Base-by-base conservation (phyloP, 441 rosid genomes). In the Sinapis alba region DNA sequence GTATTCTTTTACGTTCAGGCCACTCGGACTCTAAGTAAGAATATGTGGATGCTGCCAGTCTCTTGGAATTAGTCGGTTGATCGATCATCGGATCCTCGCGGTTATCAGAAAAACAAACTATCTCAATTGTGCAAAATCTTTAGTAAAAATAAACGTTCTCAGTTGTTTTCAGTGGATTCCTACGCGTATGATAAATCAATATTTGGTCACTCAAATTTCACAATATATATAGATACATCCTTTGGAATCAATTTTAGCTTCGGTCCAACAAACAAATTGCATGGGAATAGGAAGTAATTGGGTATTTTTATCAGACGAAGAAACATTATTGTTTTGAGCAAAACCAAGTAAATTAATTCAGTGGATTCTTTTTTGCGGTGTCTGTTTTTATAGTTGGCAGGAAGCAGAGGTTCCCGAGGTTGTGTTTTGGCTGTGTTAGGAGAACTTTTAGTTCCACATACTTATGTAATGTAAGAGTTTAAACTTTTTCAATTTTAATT, bases 341-440 rank as follows among this genome's bases (percentile, higher is more conserved):
- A 63, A 45, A 65, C 26, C 19, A 45, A 41, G 50, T 43, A 57
- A n/a, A 24, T 2, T 3, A 71, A 34, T 32, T 47, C 67, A 64
- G 47, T 45, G 62, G 80, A 70, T 65, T 51, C 0, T 64, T 69
- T 76, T 38, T 76, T 66, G 65, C 71, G 54, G 71, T 65, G 72
- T 77, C 73, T 77, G 77, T 72, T 77, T 77, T 65, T 71, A 71
- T 77, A 65, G 80, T 77, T 77, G 72, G 76, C 68, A 65, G 63
- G 72, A 36, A 51, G 66, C 65, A 65, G 68, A 58, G 72, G 66
- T 71, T 47, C 80, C 80, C 76, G 72, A 59, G 80, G 76, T 65
- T 65, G 54, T 66, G 77, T 51, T 72, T 78, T 78, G 77, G 73
- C 81, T 61, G 21, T 78, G 73, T 78, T 78, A 36, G 77, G 18